phyloP scores from a whole-genome alignment of 2,329 filamentous ascomycete species.

The Monascus ruber region DNA sequence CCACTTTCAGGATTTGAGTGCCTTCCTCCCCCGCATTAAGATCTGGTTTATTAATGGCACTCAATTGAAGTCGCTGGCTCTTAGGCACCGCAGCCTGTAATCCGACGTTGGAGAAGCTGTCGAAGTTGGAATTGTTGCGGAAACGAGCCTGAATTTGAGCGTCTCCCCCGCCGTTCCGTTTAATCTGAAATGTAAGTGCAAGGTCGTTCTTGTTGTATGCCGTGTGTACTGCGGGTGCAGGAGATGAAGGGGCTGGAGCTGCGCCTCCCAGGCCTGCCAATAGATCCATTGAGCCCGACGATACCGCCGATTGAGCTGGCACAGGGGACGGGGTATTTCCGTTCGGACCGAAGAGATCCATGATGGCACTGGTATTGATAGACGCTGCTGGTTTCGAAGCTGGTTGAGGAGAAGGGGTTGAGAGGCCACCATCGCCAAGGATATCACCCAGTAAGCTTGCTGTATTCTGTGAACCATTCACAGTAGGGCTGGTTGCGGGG shows the following conservation, averaged over 20 bases:
- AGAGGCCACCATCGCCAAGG: constrained; percentile 57
- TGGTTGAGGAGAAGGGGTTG: constrained; percentile 45
- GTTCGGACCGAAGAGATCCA: constrained; percentile 68
- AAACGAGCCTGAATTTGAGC: constrained; percentile 79
- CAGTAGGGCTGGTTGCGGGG: constrained; percentile 45
- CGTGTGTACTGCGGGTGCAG: constrained; percentile 43
- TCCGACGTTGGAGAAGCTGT: constrained; percentile 60
- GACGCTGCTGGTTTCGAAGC: constrained; percentile 33
- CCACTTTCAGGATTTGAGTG: constrained; percentile 81
- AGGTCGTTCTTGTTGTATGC: constrained; percentile 85
- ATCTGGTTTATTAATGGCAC: constrained; percentile 75
- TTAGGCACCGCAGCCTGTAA: constrained; percentile 94
- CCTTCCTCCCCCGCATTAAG: constrained; percentile 69
- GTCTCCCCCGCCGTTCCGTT: constrained; percentile 56
- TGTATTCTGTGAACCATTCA: constrained; percentile 57
- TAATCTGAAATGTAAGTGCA: constrained; percentile 67
- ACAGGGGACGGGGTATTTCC: constrained; percentile 37
- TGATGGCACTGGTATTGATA: constrained; percentile 62
- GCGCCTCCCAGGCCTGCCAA: constrained; percentile 34
- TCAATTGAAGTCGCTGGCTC: constrained; percentile 83
- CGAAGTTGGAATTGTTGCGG: constrained; percentile 59
- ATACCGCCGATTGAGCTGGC: constrained; percentile 32
- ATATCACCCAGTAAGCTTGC: constrained; percentile 87
- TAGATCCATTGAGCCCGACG: constrained; percentile 25
- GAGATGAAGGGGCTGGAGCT: constrained; percentile 36